These are phyloP conservation scores for Hymenotorrendiella dingleyae DNA, from an alignment of 2,329 filamentous ascomycete species.

Conservation along the genomic window DNA sequence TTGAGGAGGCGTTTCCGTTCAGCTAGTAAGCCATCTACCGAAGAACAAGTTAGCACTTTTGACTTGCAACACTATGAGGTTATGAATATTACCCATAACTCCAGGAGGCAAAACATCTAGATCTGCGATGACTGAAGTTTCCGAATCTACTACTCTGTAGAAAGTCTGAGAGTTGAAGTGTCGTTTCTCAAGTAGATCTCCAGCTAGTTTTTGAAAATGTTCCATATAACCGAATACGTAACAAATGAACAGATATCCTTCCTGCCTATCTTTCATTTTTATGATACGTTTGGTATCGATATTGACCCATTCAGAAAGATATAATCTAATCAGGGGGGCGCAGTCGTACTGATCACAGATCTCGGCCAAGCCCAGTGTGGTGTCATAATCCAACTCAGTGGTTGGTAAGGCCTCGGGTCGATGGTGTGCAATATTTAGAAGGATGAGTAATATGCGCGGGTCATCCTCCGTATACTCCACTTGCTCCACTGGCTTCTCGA, in stretches of 20 bases:
- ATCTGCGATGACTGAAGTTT: no score
- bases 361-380: background rate
- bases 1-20: no score
- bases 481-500: background rate
- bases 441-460: background rate
- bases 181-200: no score
- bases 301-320: background rate
- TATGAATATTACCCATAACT: no score
- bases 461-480: background rate
- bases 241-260: background rate
- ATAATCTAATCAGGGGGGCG: background rate
- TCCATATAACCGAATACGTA: background rate
- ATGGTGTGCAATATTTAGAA: background rate
- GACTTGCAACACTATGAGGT: no score
- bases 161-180: no score
- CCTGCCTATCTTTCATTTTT: background rate
- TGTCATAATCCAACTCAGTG: background rate
- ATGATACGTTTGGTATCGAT: background rate
- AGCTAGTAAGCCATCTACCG: no score
- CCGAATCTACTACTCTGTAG: no score
- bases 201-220: background rate
- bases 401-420: background rate
- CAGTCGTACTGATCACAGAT: background rate
- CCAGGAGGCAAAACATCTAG: no score
- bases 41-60: no score